These are phyloP conservation scores for Asterophora parasitica DNA, from an alignment of 768 basidiomycete genomes.

Conservation along the genomic window DNA sequence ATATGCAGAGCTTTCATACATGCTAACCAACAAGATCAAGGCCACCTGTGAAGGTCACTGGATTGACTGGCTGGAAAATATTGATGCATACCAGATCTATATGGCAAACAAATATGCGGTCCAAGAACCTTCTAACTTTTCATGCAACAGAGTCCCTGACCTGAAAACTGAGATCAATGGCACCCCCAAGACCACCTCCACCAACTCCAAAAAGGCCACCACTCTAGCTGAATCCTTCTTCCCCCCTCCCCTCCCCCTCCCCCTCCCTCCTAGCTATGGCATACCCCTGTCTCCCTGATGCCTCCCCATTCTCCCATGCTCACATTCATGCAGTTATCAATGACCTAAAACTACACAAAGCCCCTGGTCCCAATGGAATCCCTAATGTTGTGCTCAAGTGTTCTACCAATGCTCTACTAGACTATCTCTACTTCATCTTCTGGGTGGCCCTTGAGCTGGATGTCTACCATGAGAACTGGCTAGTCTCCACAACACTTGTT, in stretches of 20 bases:
- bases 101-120: too few species aligned
- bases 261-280: too few species aligned
- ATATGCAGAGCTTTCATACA: too few species aligned
- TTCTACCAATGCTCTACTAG: constrained; percentile 5
- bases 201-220: too few species aligned
- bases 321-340: constrained; percentile 10
- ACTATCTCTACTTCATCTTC: constrained; percentile 17
- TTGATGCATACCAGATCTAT: not conserved
- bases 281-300: too few species aligned
- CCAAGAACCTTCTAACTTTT: not conserved
- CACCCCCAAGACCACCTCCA: not conserved
- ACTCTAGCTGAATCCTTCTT: too few species aligned
- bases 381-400: too few species aligned
- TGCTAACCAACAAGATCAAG: too few species aligned
- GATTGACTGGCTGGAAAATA: constrained; percentile 1
- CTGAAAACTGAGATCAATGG: not conserved
- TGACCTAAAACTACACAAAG: constrained; percentile 23
- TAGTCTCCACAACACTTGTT: constrained; percentile 21
- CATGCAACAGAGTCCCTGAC: not conserved
- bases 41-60: too few species aligned
- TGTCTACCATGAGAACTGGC: too few species aligned
- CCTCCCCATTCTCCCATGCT: not conserved
- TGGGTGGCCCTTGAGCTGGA: constrained; percentile 23
- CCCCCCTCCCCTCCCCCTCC: too few species aligned
- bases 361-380: constrained; percentile 18